A percentile compares a stretch with the other conserved stretches of the same genome.
Evolutionary conservation across 163 green algal genomes (phyloP).

Genomic region (Scenedesmus sp.): DNA sequence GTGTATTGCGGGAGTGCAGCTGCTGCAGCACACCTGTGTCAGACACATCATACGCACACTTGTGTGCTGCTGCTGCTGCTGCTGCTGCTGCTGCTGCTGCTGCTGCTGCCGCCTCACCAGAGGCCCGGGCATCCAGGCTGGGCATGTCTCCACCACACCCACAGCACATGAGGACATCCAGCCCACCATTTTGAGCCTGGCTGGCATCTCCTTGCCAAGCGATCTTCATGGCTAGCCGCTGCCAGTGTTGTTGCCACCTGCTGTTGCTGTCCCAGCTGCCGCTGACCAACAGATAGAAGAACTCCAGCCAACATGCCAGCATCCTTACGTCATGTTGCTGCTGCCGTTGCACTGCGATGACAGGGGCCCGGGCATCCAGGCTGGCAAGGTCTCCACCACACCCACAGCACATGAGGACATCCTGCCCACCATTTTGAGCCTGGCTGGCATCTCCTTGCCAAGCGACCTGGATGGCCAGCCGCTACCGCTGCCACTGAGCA

Average conservation of each 20-base stretch:
- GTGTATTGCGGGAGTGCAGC: no score
- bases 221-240: slow-evolving; percentile 33
- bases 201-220: slow-evolving; percentile 21
- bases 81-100: background rate
- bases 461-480: slow-evolving; percentile 34
- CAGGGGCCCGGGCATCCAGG: slow-evolving; percentile 52
- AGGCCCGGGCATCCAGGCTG: slow-evolving; percentile 51
- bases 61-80: background rate
- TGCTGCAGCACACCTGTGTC: no score
- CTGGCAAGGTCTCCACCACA: slow-evolving; percentile 15
- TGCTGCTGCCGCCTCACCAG: background rate
- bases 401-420: slow-evolving; percentile 57
- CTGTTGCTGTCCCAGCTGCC: no score
- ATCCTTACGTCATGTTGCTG: background rate
- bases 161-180: slow-evolving; percentile 55
- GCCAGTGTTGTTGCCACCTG: slow-evolving; percentile 23
- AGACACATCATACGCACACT: no score
- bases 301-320: background rate
- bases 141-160: slow-evolving; percentile 30
- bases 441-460: slow-evolving; percentile 40
- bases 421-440: slow-evolving; percentile 46
- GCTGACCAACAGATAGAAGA: no score
- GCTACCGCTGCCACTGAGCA: slow-evolving; percentile 23
- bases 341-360: background rate
- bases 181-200: slow-evolving; percentile 51